Conservation (phyloP, 2,329 filamentous ascomycete genomes). For the Ophiostoma ips region DNA sequence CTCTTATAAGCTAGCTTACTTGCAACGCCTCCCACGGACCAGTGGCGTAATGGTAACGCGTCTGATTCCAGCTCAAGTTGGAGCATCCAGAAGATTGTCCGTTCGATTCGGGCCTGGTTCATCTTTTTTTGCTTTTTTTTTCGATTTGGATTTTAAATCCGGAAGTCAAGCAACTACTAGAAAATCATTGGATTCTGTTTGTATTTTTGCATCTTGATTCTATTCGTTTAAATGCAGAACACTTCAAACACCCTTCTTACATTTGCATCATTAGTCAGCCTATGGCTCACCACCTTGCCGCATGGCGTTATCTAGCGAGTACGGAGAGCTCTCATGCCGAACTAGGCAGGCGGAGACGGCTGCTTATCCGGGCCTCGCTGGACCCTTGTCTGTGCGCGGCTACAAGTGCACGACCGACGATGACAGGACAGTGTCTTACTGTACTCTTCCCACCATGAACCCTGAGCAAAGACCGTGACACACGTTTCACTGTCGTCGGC, state of each 20-base stretch:
- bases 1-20: not conserved
- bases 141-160: not conserved
- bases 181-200: too few relatives aligned
- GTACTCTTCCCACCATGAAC: not conserved
- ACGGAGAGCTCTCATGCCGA: not conserved
- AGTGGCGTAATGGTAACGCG: constrained; percentile 12
- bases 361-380: too few relatives aligned
- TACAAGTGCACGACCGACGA: too few relatives aligned
- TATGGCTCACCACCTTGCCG: too few relatives aligned
- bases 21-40: not conserved
- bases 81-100: constrained; percentile 10
- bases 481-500: not conserved
- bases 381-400: too few relatives aligned
- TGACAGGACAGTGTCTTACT: not conserved
- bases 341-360: too few relatives aligned
- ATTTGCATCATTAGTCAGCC: too few relatives aligned
- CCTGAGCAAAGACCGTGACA: not conserved
- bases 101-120: constrained; percentile 11
- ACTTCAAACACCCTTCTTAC: not conserved
- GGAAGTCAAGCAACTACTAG: too few relatives aligned
- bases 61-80: constrained; percentile 9
- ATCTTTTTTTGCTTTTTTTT: not conserved
- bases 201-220: not conserved
- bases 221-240: not conserved
- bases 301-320: too few relatives aligned